phyloP scores from a whole-genome alignment of 306 rosid genomes.

The Acacia confusa region DNA sequence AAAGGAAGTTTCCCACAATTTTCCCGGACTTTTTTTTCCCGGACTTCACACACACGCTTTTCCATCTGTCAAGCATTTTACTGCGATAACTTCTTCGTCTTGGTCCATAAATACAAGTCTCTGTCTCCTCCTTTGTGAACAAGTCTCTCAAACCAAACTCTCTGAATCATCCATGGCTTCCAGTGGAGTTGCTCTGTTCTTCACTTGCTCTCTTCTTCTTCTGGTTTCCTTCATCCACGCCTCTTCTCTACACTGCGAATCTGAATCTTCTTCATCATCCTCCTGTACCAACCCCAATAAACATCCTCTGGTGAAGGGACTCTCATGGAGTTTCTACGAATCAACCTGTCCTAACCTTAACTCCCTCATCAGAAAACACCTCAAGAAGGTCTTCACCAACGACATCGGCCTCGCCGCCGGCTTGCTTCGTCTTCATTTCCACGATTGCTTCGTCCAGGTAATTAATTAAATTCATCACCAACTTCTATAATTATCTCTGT shows the following conservation, averaged over 20 bases:
- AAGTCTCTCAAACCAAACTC: not conserved
- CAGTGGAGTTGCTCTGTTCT: not conserved
- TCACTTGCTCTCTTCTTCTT: constrained; percentile 1
- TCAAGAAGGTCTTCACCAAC: constrained; percentile 49
- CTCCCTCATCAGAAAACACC: constrained; percentile 51
- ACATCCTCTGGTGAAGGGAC: not conserved
- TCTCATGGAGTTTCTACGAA: not conserved
- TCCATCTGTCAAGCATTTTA: not conserved
- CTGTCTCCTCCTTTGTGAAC: not conserved
- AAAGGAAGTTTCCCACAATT: not conserved
- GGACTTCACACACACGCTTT: not conserved
- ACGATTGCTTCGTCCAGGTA: constrained; percentile 86
- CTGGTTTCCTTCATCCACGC: not conserved
- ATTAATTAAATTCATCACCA: not conserved
- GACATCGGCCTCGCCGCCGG: constrained; percentile 77
- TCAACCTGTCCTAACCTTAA: constrained; percentile 53
- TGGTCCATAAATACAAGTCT: not conserved
- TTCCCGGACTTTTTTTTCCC: too few species aligned
- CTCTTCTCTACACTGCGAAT: not conserved
- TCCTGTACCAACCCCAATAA: not conserved
- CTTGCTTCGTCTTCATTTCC: constrained; percentile 73
- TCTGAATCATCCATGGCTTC: not conserved
- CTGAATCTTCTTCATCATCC: not conserved
- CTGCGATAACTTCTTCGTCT: not conserved
- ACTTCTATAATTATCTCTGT: not conserved